Conservation (phyloP, 2,329 filamentous ascomycete genomes). For the Lasiodiplodia theobromae region DNA sequence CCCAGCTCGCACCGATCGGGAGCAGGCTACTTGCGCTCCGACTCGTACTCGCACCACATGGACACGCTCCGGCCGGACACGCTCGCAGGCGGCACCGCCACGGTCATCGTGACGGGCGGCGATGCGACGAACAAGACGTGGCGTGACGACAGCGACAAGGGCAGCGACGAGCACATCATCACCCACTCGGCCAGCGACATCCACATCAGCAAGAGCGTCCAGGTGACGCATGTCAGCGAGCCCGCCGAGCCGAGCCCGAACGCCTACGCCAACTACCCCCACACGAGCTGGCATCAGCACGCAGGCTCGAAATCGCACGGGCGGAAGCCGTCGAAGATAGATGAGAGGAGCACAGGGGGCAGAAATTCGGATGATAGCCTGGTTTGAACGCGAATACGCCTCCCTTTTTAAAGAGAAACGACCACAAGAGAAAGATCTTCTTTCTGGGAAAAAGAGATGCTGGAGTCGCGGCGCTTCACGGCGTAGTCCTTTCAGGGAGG, state of each 20-base stretch:
- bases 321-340: slow-evolving; percentile 6
- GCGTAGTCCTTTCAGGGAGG: neutral
- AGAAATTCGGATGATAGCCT: slow-evolving; percentile 16
- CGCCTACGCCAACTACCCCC: neutral
- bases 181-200: slow-evolving; percentile 14
- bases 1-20: slow-evolving; percentile 11
- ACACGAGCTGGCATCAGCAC: neutral
- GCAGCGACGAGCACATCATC: slow-evolving; percentile 23
- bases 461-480: neutral
- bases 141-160: slow-evolving; percentile 22
- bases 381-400: slow-evolving; percentile 1
- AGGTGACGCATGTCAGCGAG: slow-evolving; percentile 23
- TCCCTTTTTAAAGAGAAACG: neutral
- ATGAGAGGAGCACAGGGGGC: neutral
- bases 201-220: slow-evolving; percentile 26
- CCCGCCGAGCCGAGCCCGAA: slow-evolving; percentile 1
- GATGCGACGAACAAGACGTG: neutral
- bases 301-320: neutral
- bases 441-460: neutral
- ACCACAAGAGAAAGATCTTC: neutral
- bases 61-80: slow-evolving; percentile 31
- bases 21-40: slow-evolving; percentile 32
- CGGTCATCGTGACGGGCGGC: neutral
- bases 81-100: slow-evolving; percentile 7
- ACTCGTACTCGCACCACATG: slow-evolving; percentile 11